A percentile compares a stretch with the other conserved stretches of the same genome.
Evolutionary conservation across 2,329 filamentous ascomycete species (phyloP).

Genomic region (Colletotrichum sublineola): DNA sequence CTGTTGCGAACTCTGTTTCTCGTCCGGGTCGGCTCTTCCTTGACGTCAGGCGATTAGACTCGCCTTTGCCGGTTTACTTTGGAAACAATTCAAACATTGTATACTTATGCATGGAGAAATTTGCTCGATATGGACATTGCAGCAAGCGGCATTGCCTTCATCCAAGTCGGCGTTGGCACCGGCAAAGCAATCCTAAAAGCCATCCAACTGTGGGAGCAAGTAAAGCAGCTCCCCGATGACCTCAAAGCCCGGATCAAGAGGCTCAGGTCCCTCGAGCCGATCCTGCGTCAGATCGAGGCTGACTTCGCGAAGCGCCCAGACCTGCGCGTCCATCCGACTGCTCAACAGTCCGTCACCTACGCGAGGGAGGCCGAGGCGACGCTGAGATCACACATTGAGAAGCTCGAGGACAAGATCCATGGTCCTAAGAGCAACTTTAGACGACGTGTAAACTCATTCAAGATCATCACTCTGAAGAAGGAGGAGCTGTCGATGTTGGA

Average conservation of each 20-base stretch:
- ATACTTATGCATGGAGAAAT: not conserved
- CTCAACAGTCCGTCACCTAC: not conserved
- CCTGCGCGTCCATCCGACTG: not conserved
- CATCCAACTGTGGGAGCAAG: not conserved
- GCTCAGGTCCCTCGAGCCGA: not conserved
- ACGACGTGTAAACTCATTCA: not conserved
- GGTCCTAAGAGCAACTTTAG: not conserved
- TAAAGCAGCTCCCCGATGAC: not conserved
- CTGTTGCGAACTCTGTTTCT: not conserved
- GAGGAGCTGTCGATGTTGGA: not conserved
- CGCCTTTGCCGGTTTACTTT: not conserved
- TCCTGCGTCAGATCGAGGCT: not conserved
- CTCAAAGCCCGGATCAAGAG: not conserved
- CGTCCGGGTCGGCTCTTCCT: not conserved
- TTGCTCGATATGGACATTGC: not conserved
- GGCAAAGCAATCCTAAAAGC: not conserved
- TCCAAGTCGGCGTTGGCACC: not conserved
- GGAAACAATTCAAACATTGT: not conserved
- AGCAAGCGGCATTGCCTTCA: not conserved
- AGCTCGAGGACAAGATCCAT: not conserved
- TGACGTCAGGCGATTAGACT: not conserved
- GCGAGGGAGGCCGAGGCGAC: not conserved
- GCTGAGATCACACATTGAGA: not conserved
- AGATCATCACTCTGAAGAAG: not conserved
- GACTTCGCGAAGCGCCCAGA: not conserved